A percentile compares a stretch with the other conserved stretches of the same genome.
Conservation (phyloP, 768 basidiomycete genomes). For the Ramaria rubella region DNA sequence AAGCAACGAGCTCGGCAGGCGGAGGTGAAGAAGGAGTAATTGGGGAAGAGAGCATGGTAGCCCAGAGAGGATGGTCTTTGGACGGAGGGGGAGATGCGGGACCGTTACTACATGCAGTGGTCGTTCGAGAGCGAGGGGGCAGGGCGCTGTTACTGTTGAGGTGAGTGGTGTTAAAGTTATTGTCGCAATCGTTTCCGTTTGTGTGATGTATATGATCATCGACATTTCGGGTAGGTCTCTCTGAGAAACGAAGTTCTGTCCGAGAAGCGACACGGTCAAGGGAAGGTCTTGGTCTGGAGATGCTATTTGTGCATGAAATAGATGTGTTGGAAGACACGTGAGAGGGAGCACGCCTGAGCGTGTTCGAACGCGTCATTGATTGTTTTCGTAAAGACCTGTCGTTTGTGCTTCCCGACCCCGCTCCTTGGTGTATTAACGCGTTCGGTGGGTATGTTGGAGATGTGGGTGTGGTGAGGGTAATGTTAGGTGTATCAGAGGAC, state of each 20-base stretch:
- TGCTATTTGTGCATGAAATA: slow-evolving; percentile 4
- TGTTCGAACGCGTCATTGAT: background rate
- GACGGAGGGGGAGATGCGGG: slow-evolving; percentile 3
- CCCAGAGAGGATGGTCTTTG: slow-evolving; percentile 16
- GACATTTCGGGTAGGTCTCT: background rate
- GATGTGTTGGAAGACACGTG: slow-evolving; percentile 1
- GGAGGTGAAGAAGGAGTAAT: slow-evolving; percentile 14
- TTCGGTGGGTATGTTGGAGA: slow-evolving; percentile 5
- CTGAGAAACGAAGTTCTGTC: slow-evolving; percentile 21
- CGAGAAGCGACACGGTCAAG: slow-evolving; percentile 30
- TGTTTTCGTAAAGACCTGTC: background rate
- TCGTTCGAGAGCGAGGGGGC: slow-evolving; percentile 16
- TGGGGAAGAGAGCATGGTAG: slow-evolving; percentile 29
- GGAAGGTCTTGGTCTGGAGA: slow-evolving; percentile 19
- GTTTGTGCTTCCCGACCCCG: background rate
- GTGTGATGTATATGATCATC: background rate
- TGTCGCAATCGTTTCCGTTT: too few species aligned
- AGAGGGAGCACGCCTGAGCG: slow-evolving; percentile 10
- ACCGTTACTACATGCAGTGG: background rate
- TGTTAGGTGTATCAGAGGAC: background rate
- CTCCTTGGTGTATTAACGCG: background rate
- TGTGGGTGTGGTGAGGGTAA: slow-evolving; percentile 1
- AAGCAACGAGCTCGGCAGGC: slow-evolving; percentile 13
- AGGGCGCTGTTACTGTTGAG: slow-evolving; percentile 14
- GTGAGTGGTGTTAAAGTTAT: slow-evolving; percentile 14